Conservation (phyloP, 129 eudicot genomes). For the Tanacetum coccineum region DNA sequence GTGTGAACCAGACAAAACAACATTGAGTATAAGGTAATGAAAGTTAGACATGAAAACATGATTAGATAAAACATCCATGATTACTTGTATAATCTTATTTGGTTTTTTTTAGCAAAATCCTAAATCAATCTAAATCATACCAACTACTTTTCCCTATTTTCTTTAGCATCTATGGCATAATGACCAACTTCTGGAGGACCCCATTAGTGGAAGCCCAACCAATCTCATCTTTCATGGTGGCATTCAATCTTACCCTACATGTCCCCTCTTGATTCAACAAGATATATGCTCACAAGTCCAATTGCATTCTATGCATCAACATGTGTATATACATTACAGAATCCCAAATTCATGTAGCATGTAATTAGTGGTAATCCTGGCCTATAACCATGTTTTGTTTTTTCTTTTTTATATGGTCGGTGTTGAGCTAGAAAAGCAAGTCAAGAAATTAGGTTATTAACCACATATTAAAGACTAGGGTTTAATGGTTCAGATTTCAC, state of each 20-base stretch:
- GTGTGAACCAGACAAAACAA: conserved; percentile 33
- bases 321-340: background rate
- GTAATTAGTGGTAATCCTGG: background rate
- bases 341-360: background rate
- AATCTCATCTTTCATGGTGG: conserved; percentile 37
- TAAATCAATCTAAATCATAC: conserved; percentile 36
- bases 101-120: conserved; percentile 24
- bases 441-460: conserved; percentile 43
- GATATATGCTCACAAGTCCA: conserved; percentile 16
- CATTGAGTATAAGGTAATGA: conserved; percentile 35
- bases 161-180: conserved; percentile 21
- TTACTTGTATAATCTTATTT: conserved; percentile 35
- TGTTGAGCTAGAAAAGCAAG: conserved; percentile 38
- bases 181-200: conserved; percentile 30
- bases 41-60: conserved; percentile 39
- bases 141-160: conserved; percentile 26
- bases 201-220: conserved; percentile 34
- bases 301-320: conserved; percentile 26
- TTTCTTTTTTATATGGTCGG: conserved; percentile 29
- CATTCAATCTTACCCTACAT: conserved; percentile 33
- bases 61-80: conserved; percentile 33
- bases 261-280: conserved; percentile 32
- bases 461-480: conserved; percentile 36
- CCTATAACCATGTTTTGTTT: conserved; percentile 4
- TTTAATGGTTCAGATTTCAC: conserved; percentile 35